Evolutionary conservation across 371 early-diverging fungal species (phyloP).

Genomic region (Amoeboaphelidium protococcarum): DNA sequence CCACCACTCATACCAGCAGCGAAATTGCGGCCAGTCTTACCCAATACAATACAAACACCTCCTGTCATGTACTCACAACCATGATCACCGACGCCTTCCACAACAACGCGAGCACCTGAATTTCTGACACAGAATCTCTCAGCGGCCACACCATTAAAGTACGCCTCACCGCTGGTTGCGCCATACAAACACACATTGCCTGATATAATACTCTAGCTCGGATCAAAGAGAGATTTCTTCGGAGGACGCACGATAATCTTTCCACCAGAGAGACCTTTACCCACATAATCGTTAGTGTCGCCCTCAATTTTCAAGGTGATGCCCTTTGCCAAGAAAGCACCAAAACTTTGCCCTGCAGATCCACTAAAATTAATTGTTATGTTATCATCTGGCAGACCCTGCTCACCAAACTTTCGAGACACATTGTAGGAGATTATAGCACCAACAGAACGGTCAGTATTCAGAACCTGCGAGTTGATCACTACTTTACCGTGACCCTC

Average conservation of each 20-base stretch:
- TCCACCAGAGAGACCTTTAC: conserved; percentile 89
- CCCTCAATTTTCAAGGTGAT: conserved; percentile 76
- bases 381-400: conserved; percentile 55
- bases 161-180: conserved; percentile 70
- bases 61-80: conserved; percentile 97
- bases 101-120: conserved; percentile 78
- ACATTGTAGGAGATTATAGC: conserved; percentile 68
- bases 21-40: conserved; percentile 65
- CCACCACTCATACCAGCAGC: conserved; percentile 88
- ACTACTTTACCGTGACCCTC: conserved; percentile 19
- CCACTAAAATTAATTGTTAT: conserved; percentile 59
- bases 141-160: conserved; percentile 78
- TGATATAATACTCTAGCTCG: conserved; percentile 65
- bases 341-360: conserved; percentile 89
- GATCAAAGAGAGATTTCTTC: conserved; percentile 30
- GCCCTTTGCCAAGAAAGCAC: conserved; percentile 79
- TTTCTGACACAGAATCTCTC: conserved; percentile 93
- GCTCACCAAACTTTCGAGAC: conserved; percentile 45
- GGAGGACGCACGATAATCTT: conserved; percentile 64
- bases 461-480: conserved; percentile 40
- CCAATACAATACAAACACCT: conserved; percentile 57
- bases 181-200: conserved; percentile 94
- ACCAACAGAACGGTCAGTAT: conserved; percentile 84
- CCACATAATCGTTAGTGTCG: conserved; percentile 91
- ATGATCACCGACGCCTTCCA: conserved; percentile 92